A percentile compares a stretch with the other conserved stretches of the same genome.
Evolutionary conservation across 768 basidiomycete genomes (phyloP).

Genomic region (Crassisporium funariophilum): DNA sequence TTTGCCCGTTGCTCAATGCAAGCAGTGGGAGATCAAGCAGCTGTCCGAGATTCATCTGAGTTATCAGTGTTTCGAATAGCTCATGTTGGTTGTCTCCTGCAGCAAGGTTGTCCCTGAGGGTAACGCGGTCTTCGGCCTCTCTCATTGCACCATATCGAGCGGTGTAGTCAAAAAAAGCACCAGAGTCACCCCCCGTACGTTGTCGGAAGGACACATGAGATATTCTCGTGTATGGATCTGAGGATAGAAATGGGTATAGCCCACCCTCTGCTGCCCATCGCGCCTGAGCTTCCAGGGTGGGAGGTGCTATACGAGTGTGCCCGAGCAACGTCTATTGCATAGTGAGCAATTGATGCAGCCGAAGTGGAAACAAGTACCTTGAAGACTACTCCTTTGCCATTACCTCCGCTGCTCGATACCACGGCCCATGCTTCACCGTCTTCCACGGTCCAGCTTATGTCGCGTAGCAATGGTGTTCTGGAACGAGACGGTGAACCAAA

Average conservation of each 20-base stretch:
- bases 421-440: conserved; percentile 77
- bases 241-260: conserved; percentile 73
- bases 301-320: conserved; percentile 68
- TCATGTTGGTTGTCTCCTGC: conserved; percentile 5
- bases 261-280: conserved; percentile 43
- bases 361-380: conserved; percentile 48
- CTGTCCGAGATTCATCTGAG: conserved; percentile 54
- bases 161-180: conserved; percentile 90
- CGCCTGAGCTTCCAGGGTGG: conserved; percentile 49
- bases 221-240: conserved; percentile 53
- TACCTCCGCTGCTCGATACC: conserved; percentile 56
- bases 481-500: conserved; percentile 56
- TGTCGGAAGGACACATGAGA: conserved; percentile 71
- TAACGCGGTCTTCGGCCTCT: conserved; percentile 69
- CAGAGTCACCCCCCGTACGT: conserved; percentile 50
- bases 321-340: conserved; percentile 62
- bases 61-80: conserved; percentile 55
- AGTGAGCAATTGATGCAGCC: not conserved
- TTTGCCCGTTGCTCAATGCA: conserved; percentile 92
- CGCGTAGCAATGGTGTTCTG: conserved; percentile 49
- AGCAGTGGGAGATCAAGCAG: conserved; percentile 84
- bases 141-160: conserved; percentile 88
- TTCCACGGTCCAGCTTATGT: conserved; percentile 59
- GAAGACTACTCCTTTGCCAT: conserved; percentile 60
- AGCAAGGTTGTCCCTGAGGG: conserved; percentile 10